phyloP scores from a whole-genome alignment of 148 eudicot genomes.

The Rhododendron simsii region DNA sequence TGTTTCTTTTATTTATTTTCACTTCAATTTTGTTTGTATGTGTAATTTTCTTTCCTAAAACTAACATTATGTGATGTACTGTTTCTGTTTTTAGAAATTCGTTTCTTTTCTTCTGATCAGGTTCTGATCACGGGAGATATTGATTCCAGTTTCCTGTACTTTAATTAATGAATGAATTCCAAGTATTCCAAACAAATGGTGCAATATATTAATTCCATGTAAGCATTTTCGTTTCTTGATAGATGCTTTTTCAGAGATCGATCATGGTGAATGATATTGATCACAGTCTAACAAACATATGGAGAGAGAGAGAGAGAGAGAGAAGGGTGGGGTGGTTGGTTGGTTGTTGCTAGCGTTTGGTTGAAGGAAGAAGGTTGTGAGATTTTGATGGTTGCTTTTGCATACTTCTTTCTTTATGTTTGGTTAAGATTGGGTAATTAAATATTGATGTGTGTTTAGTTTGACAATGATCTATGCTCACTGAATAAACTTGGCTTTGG shows the following conservation, averaged over 20 bases:
- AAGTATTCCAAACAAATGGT: not conserved
- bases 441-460: not conserved
- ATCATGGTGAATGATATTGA: not conserved
- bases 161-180: not conserved
- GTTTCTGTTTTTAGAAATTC: not conserved
- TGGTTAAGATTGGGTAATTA: not conserved
- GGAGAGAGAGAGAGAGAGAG: not conserved
- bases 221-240: not conserved
- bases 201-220: not conserved
- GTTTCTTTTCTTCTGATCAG: not conserved
- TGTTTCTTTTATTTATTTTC: not conserved
- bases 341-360: not conserved
- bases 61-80: not conserved
- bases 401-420: not conserved
- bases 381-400: not conserved
- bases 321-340: not conserved
- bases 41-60: not conserved
- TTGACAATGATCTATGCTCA: not conserved
- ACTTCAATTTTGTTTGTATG: not conserved
- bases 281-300: not conserved
- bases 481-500: not conserved
- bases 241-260: not conserved
- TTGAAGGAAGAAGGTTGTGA: not conserved
- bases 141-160: not conserved
- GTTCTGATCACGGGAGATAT: not conserved